Evolutionary conservation across 1,284 basidiomycete species (phyloP), one percentile per base, ranked within the genome.

Genomic region (Rhodofomes roseus): DNA sequence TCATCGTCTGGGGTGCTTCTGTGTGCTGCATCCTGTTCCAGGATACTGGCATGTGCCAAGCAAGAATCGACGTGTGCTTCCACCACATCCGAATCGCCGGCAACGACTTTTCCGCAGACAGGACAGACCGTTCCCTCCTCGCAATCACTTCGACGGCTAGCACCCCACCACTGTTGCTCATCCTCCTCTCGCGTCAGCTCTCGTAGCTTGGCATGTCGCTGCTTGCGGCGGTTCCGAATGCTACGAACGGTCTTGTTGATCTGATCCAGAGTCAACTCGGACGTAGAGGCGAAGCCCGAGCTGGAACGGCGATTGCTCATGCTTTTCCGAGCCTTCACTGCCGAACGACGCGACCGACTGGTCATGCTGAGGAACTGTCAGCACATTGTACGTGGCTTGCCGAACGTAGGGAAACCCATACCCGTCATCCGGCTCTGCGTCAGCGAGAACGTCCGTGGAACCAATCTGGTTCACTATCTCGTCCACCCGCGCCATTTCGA

Each of bases 41-140:
- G 74, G 52, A 78, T 39, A 55, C 62, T 63, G 40, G 66, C 81
- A 64, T 89, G 77, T 11, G 82, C 83, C 53, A 92, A 70, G 69
- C 90, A 92, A 7, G 87, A 78, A 66, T 92, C 87, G 36, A 92
- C 82, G 71, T 92, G 90, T 18, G 88, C 89, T 65, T 89, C 84
- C 4, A 90, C 68, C 14, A 90, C 83, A 62, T 90, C 90, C 44
- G 79, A 74, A 65, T 90, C 89, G 2, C 89, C 89, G 41, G 71
- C 73, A 1, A 90, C 77, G 18, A 71, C 71, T 54, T 74, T 73
- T 46, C 78, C 73, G 69, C 90, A 92, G 27, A 92, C 81, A 1
- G 90, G 90, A 66, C 90, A 92, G 11, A 77, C 66, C 20, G 81
- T 76, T 25, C 77, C 79, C 51, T 76, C 75, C 39, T 70, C 73